Base-by-base conservation (phyloP, 2,329 filamentous ascomycete genomes). In the Hirsutella rhossiliensis region DNA sequence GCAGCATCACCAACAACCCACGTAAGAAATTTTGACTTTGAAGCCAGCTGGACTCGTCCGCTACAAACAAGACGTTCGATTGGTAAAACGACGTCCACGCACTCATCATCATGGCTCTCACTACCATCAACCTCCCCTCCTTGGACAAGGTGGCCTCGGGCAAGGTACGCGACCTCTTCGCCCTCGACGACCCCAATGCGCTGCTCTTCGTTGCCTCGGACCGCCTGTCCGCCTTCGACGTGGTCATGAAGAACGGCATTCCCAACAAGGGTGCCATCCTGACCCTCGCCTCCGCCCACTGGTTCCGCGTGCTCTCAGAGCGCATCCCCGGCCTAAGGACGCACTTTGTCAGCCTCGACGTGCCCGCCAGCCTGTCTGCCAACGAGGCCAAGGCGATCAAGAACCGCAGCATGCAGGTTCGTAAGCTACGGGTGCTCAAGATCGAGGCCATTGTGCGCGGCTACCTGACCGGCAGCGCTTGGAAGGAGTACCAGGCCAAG, bases 201-300 rank as follows among this genome's bases (percentile, higher is more conserved):
- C 76, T 94, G 5, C 80, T 94, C 45, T 90, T 95, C 59, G 80
- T 89, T 44, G 83, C 86, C 20, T 84, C 86, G 13, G 89, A 96
- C 67, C 83, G 92, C 52, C 92, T 96, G 62, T 95, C 87, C 20
- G 92, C 92, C 45, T 97, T 90, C 71, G 90, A 97, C 73, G 87
- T 94, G 54, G 79, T 94, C 54, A 80, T 94, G 73, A 68, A 76
- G 55, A 96, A 92, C 55, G 69, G 69, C 50, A 68, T 75, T 42
- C 67, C 69, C 39, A 57, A 66, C 57, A 78, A 78, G 65, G 75
- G 75, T 51, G 60, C 62, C 46, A 63, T 76, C 42, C 64, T 77
- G 41, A 72, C 67, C 27, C 56, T 61, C 40, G 53, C 63, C 32
- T 67, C 64, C 2, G 56, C 68, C 13, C 69, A 75, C 54, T 79